Base-by-base conservation (phyloP, 164 flowering plant species). In the Buxus sempervirens region DNA sequence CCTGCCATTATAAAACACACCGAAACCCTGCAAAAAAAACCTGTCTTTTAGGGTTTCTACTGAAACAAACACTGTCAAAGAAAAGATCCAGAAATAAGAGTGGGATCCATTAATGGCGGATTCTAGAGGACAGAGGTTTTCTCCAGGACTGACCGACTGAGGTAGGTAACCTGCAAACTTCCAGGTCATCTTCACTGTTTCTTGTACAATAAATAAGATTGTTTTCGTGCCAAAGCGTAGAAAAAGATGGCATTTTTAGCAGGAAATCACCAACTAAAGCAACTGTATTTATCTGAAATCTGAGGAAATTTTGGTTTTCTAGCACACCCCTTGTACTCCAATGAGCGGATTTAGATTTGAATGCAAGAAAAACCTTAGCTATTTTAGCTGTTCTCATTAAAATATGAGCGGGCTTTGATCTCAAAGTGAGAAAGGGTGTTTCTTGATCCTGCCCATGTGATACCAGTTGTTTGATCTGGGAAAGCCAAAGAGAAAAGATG, bases 141-240 rank as follows among this genome's bases (percentile, higher is more conserved):
- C 68, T 64, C 32, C 68, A 58, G 42, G 38, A 7, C 38, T 32
- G 38, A 32, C 38, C 3, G 38, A 38, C 59, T 58, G 64, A 63
- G 78, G 78, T 75, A 24, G 70, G 75, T 71, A 23, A 64, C 13
- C 64, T 51, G 53, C 68, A 58, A 64, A 72, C 62, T 71, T 67
- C 70, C 21, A 42, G 53, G 20, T 51, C 58, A 4, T 54, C 24
- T 57, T 38, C 18, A 25, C 32, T 38, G 58, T 58, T 42, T 64
- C 63, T 67, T 18, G 20, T 23, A 42, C 32, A 27, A 19, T 15
- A 18, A 62, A 45, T 58, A 9, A 18, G 7, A 26, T 48, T 23
- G 14, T 38, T 58, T 67, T 24, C 15, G 48, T 55, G 57, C 54
- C 25, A 13, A 16, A 24, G 54, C 55, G 32, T 7, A 23, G 55